Base-by-base conservation (phyloP, 257 asterid genomes). In the Primulina tabacum region DNA sequence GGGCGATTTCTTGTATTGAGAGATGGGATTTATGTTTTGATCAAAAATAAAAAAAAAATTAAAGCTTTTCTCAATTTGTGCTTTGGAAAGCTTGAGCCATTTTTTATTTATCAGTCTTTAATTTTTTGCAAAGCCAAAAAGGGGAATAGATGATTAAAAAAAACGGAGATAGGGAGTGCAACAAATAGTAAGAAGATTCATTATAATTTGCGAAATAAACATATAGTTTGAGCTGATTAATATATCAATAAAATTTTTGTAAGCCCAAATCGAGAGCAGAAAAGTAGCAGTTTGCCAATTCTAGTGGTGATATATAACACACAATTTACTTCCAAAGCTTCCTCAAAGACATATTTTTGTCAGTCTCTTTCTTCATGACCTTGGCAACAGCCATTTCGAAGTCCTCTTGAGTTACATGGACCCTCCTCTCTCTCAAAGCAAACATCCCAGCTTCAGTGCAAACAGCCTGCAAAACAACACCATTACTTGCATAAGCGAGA, bases 401-500 rank as follows among this genome's bases (percentile, higher is more conserved):
- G 82, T 93, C 97, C 69, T 93, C 99, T 64, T 93, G 99, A 1
- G 99, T 93, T 59, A 90, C 96, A 59, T 93, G 99, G 64, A 93
- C 96, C 71, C 99, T 82, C 80, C 97, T 86, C 84, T 93, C 97
- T 71, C 97, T 83, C 78, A 90, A 77, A 72, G 99, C 97, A 83
- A 89, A 93, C 99, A 93, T 93, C 55, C 99, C 97, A 0, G 96
- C 99, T 83, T 93, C 96, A 0, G 99, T 93, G 76, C 97, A 90
- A 47, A 93, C 97, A 16, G 99, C 99, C 99, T 90, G 85, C 80
- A 75, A 68, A 66, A 9, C 8, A 18, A 29, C 38, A 62, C 8
- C 6, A 12, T 12, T 43, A 14, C 18, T 43, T 43, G 53, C 53
- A 43, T 12, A 43, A 43, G 18, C 6, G 6, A 43, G 53, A 9